phyloP scores from a whole-genome alignment of 257 asterid species.

The Pogostemon cablin region DNA sequence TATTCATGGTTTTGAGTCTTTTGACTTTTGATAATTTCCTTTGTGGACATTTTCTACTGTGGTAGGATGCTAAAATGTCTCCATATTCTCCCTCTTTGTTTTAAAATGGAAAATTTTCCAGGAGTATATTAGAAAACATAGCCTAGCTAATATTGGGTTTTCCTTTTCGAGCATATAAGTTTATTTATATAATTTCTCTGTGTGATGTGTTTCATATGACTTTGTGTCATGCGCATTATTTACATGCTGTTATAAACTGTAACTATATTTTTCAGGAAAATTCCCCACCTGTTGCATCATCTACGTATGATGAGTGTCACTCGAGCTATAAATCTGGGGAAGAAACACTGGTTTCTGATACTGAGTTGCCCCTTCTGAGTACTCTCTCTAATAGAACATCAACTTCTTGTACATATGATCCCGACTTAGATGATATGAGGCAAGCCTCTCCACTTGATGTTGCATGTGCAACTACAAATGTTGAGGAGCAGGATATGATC shows the following conservation, averaged over 20 bases:
- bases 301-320: constrained; percentile 29
- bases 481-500: constrained; percentile 24
- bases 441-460: constrained; percentile 31
- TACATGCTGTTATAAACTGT: not conserved
- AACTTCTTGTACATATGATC: constrained; percentile 17
- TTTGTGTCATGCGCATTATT: not conserved
- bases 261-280: constrained; percentile 39
- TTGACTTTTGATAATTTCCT: not conserved
- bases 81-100: not conserved
- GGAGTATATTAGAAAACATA: not conserved
- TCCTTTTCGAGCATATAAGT: not conserved
- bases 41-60: not conserved
- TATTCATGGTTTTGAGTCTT: not conserved
- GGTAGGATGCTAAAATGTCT: not conserved
- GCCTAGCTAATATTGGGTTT: not conserved
- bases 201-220: constrained; percentile 1
- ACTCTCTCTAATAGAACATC: constrained; percentile 17
- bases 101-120: not conserved
- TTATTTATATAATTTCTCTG: no score
- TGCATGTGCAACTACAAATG: constrained; percentile 21
- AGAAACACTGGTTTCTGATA: constrained; percentile 25
- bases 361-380: not conserved
- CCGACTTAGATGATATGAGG: constrained; percentile 22
- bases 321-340: constrained; percentile 29
- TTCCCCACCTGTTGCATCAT: constrained; percentile 13